Evolutionary conservation across 163 green algal genomes (phyloP).

Genomic region (Chlorella variabilis): DNA sequence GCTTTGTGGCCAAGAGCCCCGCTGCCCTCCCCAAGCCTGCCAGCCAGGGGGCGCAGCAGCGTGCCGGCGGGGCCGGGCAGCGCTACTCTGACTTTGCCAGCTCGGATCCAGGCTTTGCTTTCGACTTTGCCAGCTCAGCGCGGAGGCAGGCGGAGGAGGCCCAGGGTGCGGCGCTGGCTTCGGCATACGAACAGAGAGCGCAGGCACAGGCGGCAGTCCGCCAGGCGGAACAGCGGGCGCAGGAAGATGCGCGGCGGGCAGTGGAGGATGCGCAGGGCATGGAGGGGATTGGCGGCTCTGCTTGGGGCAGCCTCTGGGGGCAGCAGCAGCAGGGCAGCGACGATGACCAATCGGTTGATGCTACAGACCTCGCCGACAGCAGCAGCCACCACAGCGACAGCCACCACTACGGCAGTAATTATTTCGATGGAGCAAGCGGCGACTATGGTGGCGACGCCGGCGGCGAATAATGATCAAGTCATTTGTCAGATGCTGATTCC

Average conservation of each 20-base stretch:
- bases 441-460: no score
- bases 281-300: not conserved
- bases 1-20: not conserved
- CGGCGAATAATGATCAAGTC: no score
- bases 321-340: not conserved
- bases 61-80: not conserved
- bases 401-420: no score
- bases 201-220: no score
- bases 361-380: no score
- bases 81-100: conserved; percentile 6
- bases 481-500: no score
- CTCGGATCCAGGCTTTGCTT: no score
- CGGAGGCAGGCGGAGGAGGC: not conserved
- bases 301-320: not conserved
- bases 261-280: not conserved
- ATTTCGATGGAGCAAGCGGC: no score
- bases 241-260: not conserved
- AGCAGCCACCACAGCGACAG: no score
- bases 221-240: not conserved
- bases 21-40: not conserved
- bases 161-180: not conserved
- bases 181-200: no score
- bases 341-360: no score
- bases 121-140: not conserved
- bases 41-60: not conserved